Conservation (phyloP, 2,329 filamentous ascomycete genomes). For the Alternaria sp. region DNA sequence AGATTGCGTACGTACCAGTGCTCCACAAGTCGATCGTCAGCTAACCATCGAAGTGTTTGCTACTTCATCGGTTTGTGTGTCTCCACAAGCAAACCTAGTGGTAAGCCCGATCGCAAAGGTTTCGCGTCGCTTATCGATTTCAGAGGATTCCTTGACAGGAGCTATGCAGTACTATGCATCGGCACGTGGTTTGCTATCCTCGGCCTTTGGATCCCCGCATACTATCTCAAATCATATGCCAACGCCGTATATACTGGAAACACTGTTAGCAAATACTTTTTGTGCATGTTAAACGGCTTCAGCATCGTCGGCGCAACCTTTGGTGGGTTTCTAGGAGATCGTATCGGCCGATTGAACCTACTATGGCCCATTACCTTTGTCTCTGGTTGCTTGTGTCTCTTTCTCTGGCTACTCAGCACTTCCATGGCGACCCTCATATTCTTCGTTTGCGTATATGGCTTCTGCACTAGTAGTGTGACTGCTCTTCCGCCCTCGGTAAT, state of each 20-base stretch:
- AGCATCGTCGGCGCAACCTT: constrained; percentile 64
- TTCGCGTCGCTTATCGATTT: constrained; percentile 43
- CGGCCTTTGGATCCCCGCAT: constrained; percentile 43
- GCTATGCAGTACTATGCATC: constrained; percentile 42
- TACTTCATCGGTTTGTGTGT: constrained; percentile 51
- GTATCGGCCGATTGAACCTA: constrained; percentile 63
- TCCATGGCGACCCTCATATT: constrained; percentile 67
- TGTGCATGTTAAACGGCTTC: constrained; percentile 58
- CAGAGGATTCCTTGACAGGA: constrained; percentile 42
- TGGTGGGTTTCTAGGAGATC: constrained; percentile 63
- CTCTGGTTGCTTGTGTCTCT: constrained; percentile 58
- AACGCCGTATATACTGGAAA: constrained; percentile 61
- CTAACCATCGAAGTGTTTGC: constrained; percentile 56
- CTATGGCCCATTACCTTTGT: constrained; percentile 60
- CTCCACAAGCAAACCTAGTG: constrained; percentile 37
- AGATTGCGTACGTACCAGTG: constrained; percentile 31
- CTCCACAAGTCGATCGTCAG: no score
- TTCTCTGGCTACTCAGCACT: constrained; percentile 62
- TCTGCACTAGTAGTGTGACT: constrained; percentile 72
- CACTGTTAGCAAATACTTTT: constrained; percentile 56
- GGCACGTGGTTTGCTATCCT: constrained; percentile 42
- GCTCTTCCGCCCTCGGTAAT: constrained; percentile 70
- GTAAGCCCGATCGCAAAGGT: constrained; percentile 29
- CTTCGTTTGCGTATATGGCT: constrained; percentile 74
- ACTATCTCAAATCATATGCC: constrained; percentile 64